These are phyloP conservation scores for Pseudotulostoma volvatum DNA, from an alignment of 495 filamentous ascomycete species.

Conservation along the genomic window DNA sequence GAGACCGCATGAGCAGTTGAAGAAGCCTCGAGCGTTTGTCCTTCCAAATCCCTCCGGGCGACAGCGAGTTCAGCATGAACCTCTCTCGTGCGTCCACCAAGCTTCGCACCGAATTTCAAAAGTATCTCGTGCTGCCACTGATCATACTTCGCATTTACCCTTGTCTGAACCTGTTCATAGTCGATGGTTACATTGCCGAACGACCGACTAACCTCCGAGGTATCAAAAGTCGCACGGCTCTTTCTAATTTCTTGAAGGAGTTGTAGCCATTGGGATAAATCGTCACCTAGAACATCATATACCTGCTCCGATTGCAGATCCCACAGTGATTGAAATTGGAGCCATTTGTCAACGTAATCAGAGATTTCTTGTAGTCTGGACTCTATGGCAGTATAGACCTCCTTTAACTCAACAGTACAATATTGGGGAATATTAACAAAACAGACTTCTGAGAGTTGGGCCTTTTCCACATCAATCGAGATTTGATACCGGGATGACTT, in stretches of 20 bases:
- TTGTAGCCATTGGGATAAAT: conserved; percentile 84
- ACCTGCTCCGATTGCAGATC: conserved; percentile 92
- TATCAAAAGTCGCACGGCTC: conserved; percentile 86
- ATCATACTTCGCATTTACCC: conserved; percentile 96
- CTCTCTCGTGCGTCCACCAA: conserved; percentile 81
- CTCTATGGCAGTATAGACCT: conserved; percentile 69
- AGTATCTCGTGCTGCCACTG: conserved; percentile 98
- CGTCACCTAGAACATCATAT: conserved; percentile 77
- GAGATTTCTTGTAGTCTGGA: conserved; percentile 58
- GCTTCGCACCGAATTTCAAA: conserved; percentile 72
- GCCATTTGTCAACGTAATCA: conserved; percentile 85
- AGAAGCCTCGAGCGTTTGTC: conserved; percentile 74
- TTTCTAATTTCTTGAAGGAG: conserved; percentile 89
- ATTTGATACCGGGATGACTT: conserved; percentile 92
- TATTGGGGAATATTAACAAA: conserved; percentile 76
- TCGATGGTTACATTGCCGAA: conserved; percentile 92
- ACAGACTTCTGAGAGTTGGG: conserved; percentile 44
- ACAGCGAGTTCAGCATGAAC: conserved; percentile 77
- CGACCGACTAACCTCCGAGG: conserved; percentile 71
- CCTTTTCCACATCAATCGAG: conserved; percentile 47
- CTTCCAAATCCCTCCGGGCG: conserved; percentile 74
- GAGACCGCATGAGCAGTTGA: conserved; percentile 92
- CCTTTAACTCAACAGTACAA: conserved; percentile 58
- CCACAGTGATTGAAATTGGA: conserved; percentile 97
- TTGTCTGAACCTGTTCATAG: conserved; percentile 95